phyloP scores from a whole-genome alignment of 768 basidiomycete species.

The Termitomyces sp. region DNA sequence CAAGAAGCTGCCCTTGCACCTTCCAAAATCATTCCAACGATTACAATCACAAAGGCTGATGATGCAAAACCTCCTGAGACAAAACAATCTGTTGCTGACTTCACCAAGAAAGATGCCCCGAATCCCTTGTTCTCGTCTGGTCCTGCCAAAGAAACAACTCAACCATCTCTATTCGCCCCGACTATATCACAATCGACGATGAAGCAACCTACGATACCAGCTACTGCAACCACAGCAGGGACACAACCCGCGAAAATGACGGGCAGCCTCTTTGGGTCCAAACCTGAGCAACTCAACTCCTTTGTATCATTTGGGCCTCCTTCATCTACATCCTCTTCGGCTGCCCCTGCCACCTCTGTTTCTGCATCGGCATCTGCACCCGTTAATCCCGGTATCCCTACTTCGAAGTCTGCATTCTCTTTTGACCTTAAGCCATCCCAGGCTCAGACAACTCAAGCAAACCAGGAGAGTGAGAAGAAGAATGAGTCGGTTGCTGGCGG shows the following conservation, averaged over 20 bases:
- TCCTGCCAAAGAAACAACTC: conserved; percentile 1
- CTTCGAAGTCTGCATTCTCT: conserved; percentile 6
- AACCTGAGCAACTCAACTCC: conserved; percentile 1
- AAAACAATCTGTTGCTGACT: conserved; percentile 12
- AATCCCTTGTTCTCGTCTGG: conserved; percentile 3
- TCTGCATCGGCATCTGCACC: neutral
- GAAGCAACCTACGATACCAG: conserved; percentile 5
- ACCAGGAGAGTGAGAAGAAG: conserved; percentile 11
- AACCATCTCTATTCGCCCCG: conserved; percentile 9
- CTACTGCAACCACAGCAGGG: conserved; percentile 2
- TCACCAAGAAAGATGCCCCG: conserved; percentile 8
- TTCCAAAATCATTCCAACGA: conserved; percentile 20
- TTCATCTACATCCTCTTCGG: neutral
- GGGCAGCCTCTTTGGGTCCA: conserved; percentile 3
- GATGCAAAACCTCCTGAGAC: conserved; percentile 18
- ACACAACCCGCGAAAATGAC: conserved; percentile 12
- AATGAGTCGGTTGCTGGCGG: conserved; percentile 6
- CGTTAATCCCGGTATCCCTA: conserved; percentile 3
- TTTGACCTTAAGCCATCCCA: conserved; percentile 14
- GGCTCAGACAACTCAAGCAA: conserved; percentile 4
- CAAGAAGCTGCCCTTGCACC: conserved; percentile 18
- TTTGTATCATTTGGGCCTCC: conserved; percentile 11
- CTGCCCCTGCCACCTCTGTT: neutral
- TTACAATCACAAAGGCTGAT: conserved; percentile 25
- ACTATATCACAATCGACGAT: conserved; percentile 10